Evolutionary conservation across 345 rosid genomes (phyloP).

Genomic region (Heritiera fomes): DNA sequence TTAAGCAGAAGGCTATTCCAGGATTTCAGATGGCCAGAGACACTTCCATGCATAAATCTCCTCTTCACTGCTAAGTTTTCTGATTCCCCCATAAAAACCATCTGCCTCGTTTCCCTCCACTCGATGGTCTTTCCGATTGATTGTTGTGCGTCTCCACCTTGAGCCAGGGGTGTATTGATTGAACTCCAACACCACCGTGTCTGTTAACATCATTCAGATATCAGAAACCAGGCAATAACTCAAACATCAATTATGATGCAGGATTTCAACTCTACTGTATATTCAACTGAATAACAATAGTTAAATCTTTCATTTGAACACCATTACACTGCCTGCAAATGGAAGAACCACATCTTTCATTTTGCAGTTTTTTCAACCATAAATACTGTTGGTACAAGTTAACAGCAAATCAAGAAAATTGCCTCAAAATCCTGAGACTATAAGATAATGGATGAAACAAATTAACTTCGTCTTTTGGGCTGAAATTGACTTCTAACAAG

Average conservation of each 20-base stretch:
- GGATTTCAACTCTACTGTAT: not conserved
- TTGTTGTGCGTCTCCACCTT: conserved; percentile 63
- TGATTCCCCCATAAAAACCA: conserved; percentile 89
- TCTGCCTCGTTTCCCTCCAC: conserved; percentile 85
- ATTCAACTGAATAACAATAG: not conserved
- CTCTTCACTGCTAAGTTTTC: conserved; percentile 52
- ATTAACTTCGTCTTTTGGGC: not conserved
- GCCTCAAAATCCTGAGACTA: not conserved
- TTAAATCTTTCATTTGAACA: not conserved
- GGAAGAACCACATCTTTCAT: not conserved
- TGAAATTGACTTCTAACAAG: not conserved
- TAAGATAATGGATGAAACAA: not conserved
- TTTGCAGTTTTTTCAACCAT: not conserved
- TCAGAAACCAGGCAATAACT: conserved; percentile 20
- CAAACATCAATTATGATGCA: conserved; percentile 8
- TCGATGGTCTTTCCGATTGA: conserved; percentile 64
- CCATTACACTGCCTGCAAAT: not conserved
- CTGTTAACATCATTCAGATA: conserved; percentile 43
- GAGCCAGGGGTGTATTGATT: conserved; percentile 73
- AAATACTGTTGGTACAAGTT: not conserved
- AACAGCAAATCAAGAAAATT: not conserved
- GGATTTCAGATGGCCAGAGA: conserved; percentile 65
- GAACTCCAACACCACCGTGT: conserved; percentile 57
- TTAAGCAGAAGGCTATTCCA: conserved; percentile 42
- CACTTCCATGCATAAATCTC: conserved; percentile 71